Conservation (phyloP, 2,329 filamentous ascomycete genomes). For the Madurella fahalii region DNA sequence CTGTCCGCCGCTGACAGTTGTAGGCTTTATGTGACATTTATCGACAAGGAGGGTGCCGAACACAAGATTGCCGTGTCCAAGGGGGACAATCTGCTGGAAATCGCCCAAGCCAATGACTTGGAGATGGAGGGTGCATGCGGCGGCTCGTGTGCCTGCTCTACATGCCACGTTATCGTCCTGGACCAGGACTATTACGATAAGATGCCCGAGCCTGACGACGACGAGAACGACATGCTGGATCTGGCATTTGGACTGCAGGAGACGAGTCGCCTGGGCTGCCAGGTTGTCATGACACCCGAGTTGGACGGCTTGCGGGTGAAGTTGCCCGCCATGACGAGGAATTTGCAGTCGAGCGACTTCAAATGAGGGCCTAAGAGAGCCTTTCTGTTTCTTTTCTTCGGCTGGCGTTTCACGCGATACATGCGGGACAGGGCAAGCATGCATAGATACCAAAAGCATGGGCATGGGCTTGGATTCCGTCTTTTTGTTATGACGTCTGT, state of each 20-base stretch:
- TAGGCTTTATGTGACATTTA: conserved; percentile 84
- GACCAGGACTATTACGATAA: conserved; percentile 70
- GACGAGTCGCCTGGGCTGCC: conserved; percentile 78
- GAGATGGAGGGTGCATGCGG: conserved; percentile 99
- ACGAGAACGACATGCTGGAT: conserved; percentile 88
- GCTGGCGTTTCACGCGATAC: conserved; percentile 12
- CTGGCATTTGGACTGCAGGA: conserved; percentile 86
- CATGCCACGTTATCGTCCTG: conserved; percentile 83
- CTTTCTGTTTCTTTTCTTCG: conserved; percentile 4
- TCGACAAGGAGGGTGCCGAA: conserved; percentile 80
- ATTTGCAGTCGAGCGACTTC: conserved; percentile 94
- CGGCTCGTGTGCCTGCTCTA: conserved; percentile 88
- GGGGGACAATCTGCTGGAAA: conserved; percentile 91
- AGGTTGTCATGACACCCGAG: conserved; percentile 87
- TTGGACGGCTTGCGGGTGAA: conserved; percentile 81
- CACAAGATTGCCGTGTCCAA: conserved; percentile 75
- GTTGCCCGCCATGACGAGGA: conserved; percentile 90
- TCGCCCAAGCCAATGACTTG: conserved; percentile 88
- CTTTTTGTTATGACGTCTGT: background rate
- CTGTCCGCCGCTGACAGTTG: conserved; percentile 7
- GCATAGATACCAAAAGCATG: conserved; percentile 25
- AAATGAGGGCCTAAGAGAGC: conserved; percentile 31
- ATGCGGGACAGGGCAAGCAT: conserved; percentile 8
- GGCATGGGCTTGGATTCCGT: background rate
- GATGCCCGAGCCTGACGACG: conserved; percentile 73